A percentile compares a stretch with the other conserved stretches of the same genome.
Evolutionary conservation across 2,329 filamentous ascomycete species (phyloP).

Genomic region (Aspergillus sergii): DNA sequence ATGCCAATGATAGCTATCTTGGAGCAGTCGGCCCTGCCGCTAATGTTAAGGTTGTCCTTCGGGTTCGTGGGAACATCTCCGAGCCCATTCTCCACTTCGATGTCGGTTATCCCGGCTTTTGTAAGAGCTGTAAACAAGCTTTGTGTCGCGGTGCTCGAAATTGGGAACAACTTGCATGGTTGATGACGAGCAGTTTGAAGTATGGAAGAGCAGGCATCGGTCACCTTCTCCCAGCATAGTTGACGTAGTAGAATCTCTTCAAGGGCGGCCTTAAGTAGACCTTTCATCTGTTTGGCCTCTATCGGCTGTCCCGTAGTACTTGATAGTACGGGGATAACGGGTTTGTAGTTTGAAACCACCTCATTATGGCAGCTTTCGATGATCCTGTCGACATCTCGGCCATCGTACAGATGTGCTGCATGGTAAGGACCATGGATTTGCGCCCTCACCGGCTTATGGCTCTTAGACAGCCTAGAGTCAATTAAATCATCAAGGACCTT

Average conservation of each 20-base stretch:
- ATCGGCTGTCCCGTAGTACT: slow-evolving; percentile 40
- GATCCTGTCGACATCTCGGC: slow-evolving; percentile 55
- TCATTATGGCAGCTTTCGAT: slow-evolving; percentile 41
- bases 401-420: slow-evolving; percentile 57
- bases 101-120: slow-evolving; percentile 24
- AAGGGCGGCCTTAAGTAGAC: slow-evolving; percentile 36
- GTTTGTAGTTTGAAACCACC: slow-evolving; percentile 28
- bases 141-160: slow-evolving; percentile 36
- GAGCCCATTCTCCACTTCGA: slow-evolving; percentile 24
- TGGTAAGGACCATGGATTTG: slow-evolving; percentile 63
- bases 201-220: slow-evolving; percentile 33
- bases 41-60: background rate
- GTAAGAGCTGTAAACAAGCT: slow-evolving; percentile 36
- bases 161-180: slow-evolving; percentile 31
- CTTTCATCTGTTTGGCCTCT: slow-evolving; percentile 31
- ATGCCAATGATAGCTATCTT: slow-evolving; percentile 87
- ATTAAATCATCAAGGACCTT: slow-evolving; percentile 56
- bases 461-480: slow-evolving; percentile 51
- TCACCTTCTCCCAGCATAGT: slow-evolving; percentile 46
- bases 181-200: slow-evolving; percentile 19
- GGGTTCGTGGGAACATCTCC: slow-evolving; percentile 28
- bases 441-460: slow-evolving; percentile 55
- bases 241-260: slow-evolving; percentile 42
- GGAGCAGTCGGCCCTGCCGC: slow-evolving; percentile 36
- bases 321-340: slow-evolving; percentile 33